These are phyloP conservation scores for Malassezia obtusa DNA, from an alignment of 1,284 basidiomycete genomes.

Conservation along the genomic window DNA sequence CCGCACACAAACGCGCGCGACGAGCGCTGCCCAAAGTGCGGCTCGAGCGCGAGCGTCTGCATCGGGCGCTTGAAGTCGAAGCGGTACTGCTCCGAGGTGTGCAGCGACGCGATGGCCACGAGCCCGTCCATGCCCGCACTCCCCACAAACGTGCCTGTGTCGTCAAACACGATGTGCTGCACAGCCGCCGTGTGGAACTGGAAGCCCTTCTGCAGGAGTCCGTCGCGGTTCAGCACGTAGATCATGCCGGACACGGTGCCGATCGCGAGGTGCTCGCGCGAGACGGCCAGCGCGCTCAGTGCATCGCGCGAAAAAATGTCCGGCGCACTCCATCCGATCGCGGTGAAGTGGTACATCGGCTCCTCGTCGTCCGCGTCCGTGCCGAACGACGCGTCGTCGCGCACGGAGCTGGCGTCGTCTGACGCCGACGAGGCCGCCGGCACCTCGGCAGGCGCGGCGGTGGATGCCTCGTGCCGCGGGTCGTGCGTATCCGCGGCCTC, in stretches of 20 bases:
- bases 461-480: too few relatives aligned
- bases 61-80: slow-evolving; percentile 91
- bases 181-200: slow-evolving; percentile 85
- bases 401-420: not conserved
- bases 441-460: too few relatives aligned
- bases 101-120: slow-evolving; percentile 75
- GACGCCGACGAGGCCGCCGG: not conserved
- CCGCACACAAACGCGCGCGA: slow-evolving; percentile 84
- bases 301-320: slow-evolving; percentile 78
- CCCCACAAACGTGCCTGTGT: slow-evolving; percentile 76
- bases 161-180: slow-evolving; percentile 73
- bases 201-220: slow-evolving; percentile 77
- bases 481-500: not conserved
- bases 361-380: slow-evolving; percentile 16
- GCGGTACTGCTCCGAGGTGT: slow-evolving; percentile 66
- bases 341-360: slow-evolving; percentile 72
- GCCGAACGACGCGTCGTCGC: not conserved
- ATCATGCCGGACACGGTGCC: slow-evolving; percentile 87
- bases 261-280: slow-evolving; percentile 57
- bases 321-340: slow-evolving; percentile 63
- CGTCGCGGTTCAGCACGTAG: slow-evolving; percentile 70
- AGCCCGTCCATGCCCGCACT: slow-evolving; percentile 92
- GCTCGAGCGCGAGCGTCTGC: slow-evolving; percentile 79
- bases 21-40: slow-evolving; percentile 70
- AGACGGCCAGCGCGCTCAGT: slow-evolving; percentile 54